Conservation (phyloP, 1,139 yeast species). For the Ogataea hybrid region DNA sequence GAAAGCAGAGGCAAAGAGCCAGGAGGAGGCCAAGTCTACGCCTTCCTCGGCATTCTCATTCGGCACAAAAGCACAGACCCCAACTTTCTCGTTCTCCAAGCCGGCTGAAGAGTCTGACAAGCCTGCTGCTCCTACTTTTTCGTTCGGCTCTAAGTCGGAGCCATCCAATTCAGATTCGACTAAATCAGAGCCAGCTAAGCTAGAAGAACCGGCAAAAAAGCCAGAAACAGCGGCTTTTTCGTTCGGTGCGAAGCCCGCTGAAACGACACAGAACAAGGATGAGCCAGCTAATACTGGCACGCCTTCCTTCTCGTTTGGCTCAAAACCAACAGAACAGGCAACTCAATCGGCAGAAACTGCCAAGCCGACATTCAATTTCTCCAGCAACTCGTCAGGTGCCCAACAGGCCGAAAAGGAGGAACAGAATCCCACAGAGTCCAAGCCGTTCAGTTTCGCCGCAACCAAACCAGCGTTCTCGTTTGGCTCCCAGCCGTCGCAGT, state of each 20-base stretch:
- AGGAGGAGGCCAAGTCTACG: neutral
- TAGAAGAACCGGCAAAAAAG: neutral
- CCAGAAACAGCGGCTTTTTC: neutral
- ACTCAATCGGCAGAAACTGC: neutral
- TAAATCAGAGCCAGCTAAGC: neutral
- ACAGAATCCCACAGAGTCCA: constrained; percentile 5
- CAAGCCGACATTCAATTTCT: neutral
- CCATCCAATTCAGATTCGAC: neutral
- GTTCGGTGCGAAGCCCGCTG: neutral
- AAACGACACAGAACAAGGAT: too few species aligned
- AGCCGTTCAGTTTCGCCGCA: neutral
- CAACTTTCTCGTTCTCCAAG: constrained; percentile 8
- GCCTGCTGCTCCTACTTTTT: constrained; percentile 8
- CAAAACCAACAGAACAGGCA: neutral
- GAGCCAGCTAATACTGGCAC: neutral
- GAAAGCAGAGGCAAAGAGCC: neutral
- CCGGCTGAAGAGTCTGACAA: neutral
- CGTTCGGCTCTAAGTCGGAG: constrained; percentile 5
- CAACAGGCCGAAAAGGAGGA: neutral
- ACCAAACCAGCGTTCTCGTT: constrained; percentile 9
- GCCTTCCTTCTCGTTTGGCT: neutral
- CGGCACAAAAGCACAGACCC: constrained; percentile 6
- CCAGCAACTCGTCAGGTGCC: constrained; percentile 6
- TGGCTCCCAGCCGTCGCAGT: constrained; percentile 1
- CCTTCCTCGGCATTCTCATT: constrained; percentile 12